Evolutionary conservation across 2,329 filamentous ascomycete genomes (phyloP), one percentile per base, ranked within the genome.

Genomic region (Colletotrichum sp.): DNA sequence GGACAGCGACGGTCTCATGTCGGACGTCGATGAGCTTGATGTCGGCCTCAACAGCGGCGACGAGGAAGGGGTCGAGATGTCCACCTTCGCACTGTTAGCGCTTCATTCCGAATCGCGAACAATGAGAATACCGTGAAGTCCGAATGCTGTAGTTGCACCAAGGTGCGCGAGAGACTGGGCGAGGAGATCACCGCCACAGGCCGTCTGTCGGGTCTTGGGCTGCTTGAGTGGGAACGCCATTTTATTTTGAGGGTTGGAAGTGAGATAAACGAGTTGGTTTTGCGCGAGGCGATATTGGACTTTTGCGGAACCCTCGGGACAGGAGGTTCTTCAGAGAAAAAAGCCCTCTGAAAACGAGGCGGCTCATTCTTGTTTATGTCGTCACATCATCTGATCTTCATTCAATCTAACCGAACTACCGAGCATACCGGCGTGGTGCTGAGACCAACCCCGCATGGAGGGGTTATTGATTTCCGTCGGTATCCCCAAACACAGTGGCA

Each of bases 11-110:
- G 34, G 70, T 72, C 32, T 72, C 70, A 36, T 72, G 70, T 8
- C 70, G 63, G 12, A 72, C 70, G 52, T 72, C 70, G 10, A 72
- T 34, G 52, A 72, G 70, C 26, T 68, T 72, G 70, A 72, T 72
- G n/a, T 72, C 21, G 34, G 70, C 70, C 55, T 72, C 70, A 4
- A 72, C 70, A 21, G 70, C 70, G 12, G 70, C 70, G 10, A 72
- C 57, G 36, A 72, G 70, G 32, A 72, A 72, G 12, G 63, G 67
- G 5, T 72, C 70, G 15, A 72, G 70, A n/a, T 72, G 70, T 3
- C 70, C 70, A 3, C 70, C 70, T 72, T 28, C 7, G 8, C 5
- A 18, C 7, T 6, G 52, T 55, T 26, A 72, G 34, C 34, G 18
- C 21, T 63, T 36, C 9, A 36, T 63, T 9, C 10, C 8, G 9